phyloP scores from a whole-genome alignment of 257 asterid species.

The Lavandula angustifolia region DNA sequence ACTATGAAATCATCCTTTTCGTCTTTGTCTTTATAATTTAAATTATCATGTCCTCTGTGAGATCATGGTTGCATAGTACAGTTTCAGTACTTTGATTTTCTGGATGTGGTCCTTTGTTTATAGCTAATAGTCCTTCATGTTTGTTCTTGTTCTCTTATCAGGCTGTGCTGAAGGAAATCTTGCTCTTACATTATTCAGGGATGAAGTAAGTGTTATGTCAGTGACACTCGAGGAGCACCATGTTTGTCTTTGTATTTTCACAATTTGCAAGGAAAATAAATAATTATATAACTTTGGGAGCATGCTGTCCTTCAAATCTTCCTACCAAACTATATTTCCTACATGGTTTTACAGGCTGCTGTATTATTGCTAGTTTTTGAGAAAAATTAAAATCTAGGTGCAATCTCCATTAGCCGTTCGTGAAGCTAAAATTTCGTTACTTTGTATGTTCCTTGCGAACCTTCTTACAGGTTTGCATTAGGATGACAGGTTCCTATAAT shows the following conservation, averaged over 20 bases:
- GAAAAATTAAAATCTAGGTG: neutral
- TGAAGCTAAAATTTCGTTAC: neutral
- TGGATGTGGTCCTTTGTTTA: slow-evolving; percentile 23
- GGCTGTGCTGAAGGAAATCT: slow-evolving; percentile 97
- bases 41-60: neutral
- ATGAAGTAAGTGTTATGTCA: slow-evolving; percentile 70
- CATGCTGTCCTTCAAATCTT: slow-evolving; percentile 1
- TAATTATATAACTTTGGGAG: neutral
- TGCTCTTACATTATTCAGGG: slow-evolving; percentile 83
- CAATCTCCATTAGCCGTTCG: neutral
- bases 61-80: slow-evolving; percentile 20
- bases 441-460: slow-evolving; percentile 19
- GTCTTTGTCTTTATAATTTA: slow-evolving; percentile 30
- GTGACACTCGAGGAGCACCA: slow-evolving; percentile 19
- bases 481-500: slow-evolving; percentile 18
- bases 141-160: slow-evolving; percentile 44
- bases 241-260: slow-evolving; percentile 4
- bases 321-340: slow-evolving; percentile 17
- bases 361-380: slow-evolving; percentile 11
- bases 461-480: slow-evolving; percentile 15
- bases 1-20: slow-evolving; percentile 30
- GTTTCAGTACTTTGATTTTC: slow-evolving; percentile 30
- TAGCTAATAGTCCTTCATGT: slow-evolving; percentile 31
- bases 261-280: slow-evolving; percentile 3
- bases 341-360: neutral